These are phyloP conservation scores for Pestalotiopsis sp. DNA, from an alignment of 2,329 filamentous ascomycete species.

Conservation along the genomic window DNA sequence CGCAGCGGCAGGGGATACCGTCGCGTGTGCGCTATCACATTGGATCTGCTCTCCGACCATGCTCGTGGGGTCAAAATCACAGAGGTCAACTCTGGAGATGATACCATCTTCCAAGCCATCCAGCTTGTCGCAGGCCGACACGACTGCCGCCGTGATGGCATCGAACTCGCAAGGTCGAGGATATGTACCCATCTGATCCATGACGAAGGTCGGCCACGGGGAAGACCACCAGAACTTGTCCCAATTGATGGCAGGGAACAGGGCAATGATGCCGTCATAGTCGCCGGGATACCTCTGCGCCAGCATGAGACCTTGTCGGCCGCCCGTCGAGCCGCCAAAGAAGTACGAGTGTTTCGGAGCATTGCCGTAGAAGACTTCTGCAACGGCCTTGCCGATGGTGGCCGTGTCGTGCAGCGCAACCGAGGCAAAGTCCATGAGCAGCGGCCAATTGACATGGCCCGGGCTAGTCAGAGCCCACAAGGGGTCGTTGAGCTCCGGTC, in stretches of 20 bases:
- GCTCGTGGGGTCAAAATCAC: conserved; percentile 39
- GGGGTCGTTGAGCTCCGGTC: conserved; percentile 7
- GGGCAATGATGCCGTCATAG: conserved; percentile 56
- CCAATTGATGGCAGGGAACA: conserved; percentile 35
- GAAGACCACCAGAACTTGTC: conserved; percentile 17
- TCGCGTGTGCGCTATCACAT: conserved; percentile 11
- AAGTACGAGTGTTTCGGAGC: conserved; percentile 52
- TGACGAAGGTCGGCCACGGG: conserved; percentile 40
- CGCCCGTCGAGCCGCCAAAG: conserved; percentile 57
- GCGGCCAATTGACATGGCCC: conserved; percentile 26
- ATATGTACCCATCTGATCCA: conserved; percentile 31
- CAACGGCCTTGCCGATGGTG: conserved; percentile 49
- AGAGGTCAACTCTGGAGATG: conserved; percentile 45
- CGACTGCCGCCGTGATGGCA: conserved; percentile 40
- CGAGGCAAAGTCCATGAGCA: conserved; percentile 24
- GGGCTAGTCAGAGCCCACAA: conserved; percentile 25
- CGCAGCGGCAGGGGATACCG: conserved; percentile 43
- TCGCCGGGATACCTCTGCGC: conserved; percentile 54
- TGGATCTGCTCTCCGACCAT: conserved; percentile 37
- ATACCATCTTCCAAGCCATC: conserved; percentile 52
- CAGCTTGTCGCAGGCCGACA: conserved; percentile 48
- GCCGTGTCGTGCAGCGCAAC: conserved; percentile 46
- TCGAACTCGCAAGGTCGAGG: conserved; percentile 21
- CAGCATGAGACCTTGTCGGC: conserved; percentile 54
- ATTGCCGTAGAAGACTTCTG: conserved; percentile 49